Base-by-base conservation (phyloP, 306 rosid genomes). In the Luffa acutangula region DNA sequence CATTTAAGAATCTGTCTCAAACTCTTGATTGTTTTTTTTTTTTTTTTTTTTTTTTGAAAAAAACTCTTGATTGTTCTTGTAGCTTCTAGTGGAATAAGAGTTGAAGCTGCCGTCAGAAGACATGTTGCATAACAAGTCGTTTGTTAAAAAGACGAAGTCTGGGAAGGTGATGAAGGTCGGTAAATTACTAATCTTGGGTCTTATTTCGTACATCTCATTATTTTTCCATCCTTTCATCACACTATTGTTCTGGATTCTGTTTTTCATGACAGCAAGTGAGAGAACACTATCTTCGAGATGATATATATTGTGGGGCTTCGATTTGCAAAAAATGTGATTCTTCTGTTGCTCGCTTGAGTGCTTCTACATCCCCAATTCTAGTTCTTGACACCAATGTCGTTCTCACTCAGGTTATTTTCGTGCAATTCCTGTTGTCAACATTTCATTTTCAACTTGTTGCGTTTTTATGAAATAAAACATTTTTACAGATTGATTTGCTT, bases 271-370 rank as follows among this genome's bases (percentile, higher is more conserved):
- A 95, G 97, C 95, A 90, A 77, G 91, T 91, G 41, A 86, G 97
- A 85, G 99, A 96, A 81, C 99, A 93, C 87, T 96, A 96, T 77
- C 88, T 96, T 36, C 84, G 99, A 25, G 90, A 93, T 64, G 99
- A 96, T 69, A 96, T 96, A 64, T 89, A 85, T 82, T 96, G 99
- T 60, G 98, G 99, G 37, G 87, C 92, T 76, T 90, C 93, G 5
- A 83, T 81, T 74, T 96, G 99, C 88, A 81, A 83, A 43, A 84
- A 76, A 7, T 96, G 99, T 37, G 87, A 89, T 41, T 25, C 88
- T 63, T 82, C 89, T 14, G 67, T 33, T 43, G 94, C 99, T 83
- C 93, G 97, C 51, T 82, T 96, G 76, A 69, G 87, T 77, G 80
- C 81, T 18, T 82, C 90, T 7, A 75, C 97, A 77, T 88, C 96